These are phyloP conservation scores for Naganishia vishniacii DNA, from an alignment of 768 basidiomycete species.

Conservation along the genomic window DNA sequence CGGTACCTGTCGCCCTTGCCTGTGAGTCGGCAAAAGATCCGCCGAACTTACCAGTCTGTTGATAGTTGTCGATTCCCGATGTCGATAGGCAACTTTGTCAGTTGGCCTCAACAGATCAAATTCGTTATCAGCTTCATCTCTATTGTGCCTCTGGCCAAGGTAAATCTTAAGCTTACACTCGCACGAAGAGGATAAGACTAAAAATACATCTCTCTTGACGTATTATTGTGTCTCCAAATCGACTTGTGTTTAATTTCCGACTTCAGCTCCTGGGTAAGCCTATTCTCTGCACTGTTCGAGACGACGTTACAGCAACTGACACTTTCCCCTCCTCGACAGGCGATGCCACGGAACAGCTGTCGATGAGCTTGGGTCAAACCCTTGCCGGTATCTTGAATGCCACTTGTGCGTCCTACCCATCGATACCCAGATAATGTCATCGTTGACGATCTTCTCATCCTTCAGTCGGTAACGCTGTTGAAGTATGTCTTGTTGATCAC, in stretches of 20 bases:
- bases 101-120: conserved; percentile 51
- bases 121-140: conserved; percentile 70
- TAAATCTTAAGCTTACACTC: conserved; percentile 51
- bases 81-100: conserved; percentile 39
- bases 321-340: conserved; percentile 27
- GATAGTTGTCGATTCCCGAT: too few species aligned
- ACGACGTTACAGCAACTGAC: neutral
- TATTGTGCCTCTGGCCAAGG: conserved; percentile 85
- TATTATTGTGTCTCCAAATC: too few species aligned
- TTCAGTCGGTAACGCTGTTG: conserved; percentile 54
- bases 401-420: conserved; percentile 33
- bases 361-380: conserved; percentile 69
- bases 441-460: conserved; percentile 23
- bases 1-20: conserved; percentile 66
- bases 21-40: conserved; percentile 51
- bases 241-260: too few species aligned
- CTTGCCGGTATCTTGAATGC: conserved; percentile 82
- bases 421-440: neutral
- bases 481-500: conserved; percentile 39
- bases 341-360: conserved; percentile 48
- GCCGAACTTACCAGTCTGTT: neutral
- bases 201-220: too few species aligned
- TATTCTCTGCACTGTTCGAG: neutral
- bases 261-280: conserved; percentile 16
- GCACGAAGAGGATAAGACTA: too few species aligned